Evolutionary conservation across 805 yeast genomes (phyloP).

Genomic region (Cyberlindnera mycetangii): DNA sequence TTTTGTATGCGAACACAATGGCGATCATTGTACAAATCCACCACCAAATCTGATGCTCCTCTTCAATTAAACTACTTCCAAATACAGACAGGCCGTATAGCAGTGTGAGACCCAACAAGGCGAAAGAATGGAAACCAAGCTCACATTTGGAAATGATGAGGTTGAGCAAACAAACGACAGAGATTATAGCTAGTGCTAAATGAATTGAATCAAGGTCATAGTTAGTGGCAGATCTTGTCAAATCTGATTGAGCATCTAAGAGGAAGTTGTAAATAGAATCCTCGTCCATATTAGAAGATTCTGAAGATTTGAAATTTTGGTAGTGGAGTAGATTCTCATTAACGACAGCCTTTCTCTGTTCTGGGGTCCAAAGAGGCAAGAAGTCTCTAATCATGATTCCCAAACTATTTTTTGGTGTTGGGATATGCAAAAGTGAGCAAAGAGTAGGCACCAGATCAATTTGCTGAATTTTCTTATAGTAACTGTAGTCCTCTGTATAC

Average conservation of each 20-base stretch:
- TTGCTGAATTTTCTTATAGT: constrained; percentile 54
- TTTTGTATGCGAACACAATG: constrained; percentile 12
- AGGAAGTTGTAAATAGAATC: constrained; percentile 16
- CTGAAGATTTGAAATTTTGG: constrained; percentile 36
- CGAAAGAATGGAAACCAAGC: constrained; percentile 7
- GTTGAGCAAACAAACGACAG: constrained; percentile 14
- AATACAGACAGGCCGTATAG: constrained; percentile 57
- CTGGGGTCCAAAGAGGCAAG: constrained; percentile 46
- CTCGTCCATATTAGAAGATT: constrained; percentile 25
- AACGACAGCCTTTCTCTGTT: constrained; percentile 36
- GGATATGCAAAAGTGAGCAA: constrained; percentile 72
- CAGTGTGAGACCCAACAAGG: constrained; percentile 26
- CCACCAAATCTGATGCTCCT: constrained; percentile 97
- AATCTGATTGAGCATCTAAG: constrained; percentile 40
- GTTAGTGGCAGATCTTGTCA: constrained; percentile 66
- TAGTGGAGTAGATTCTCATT: constrained; percentile 59
- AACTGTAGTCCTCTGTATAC: constrained; percentile 46
- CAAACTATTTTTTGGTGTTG: constrained; percentile 85
- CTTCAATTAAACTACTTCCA: constrained; percentile 90
- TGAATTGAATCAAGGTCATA: constrained; percentile 57
- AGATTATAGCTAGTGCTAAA: constrained; percentile 26
- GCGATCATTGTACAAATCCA: constrained; percentile 42
- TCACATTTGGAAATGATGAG: constrained; percentile 2
- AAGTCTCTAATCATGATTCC: constrained; percentile 68
- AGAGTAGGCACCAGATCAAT: constrained; percentile 90